A percentile compares a stretch with the other conserved stretches of the same genome.
phyloP scores from a whole-genome alignment of 1,139 yeast genomes.

The Citeromyces hawaiiensis region DNA sequence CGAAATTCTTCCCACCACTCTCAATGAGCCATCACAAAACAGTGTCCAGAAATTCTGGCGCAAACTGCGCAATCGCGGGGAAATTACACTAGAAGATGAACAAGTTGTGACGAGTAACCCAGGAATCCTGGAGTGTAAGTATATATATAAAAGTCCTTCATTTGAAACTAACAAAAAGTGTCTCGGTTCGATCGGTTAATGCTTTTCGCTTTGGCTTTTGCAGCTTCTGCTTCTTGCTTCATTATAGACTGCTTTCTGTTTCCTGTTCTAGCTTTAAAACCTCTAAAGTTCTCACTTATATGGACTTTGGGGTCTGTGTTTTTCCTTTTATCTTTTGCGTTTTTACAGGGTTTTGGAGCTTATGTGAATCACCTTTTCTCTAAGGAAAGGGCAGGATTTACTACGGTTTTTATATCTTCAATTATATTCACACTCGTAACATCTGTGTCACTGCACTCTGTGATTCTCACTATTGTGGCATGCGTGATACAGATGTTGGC shows the following conservation, averaged over 20 bases:
- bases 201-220: conserved; percentile 39
- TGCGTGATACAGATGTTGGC: conserved; percentile 37
- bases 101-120: conserved; percentile 6
- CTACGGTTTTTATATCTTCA: conserved; percentile 32
- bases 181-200: conserved; percentile 49
- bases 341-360: conserved; percentile 37
- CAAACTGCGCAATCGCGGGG: conserved; percentile 1
- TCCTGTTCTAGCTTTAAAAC: conserved; percentile 41
- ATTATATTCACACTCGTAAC: conserved; percentile 35
- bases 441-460: conserved; percentile 30
- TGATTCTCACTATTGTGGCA: conserved; percentile 34
- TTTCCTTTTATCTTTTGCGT: conserved; percentile 43
- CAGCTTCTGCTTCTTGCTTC: conserved; percentile 41
- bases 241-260: conserved; percentile 39
- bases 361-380: conserved; percentile 35
- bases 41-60: not conserved
- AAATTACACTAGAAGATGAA: conserved; percentile 6
- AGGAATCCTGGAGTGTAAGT: conserved; percentile 4
- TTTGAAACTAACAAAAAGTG: conserved; percentile 21
- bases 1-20: not conserved
- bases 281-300: conserved; percentile 43
- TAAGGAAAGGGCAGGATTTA: conserved; percentile 37
- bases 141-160: not conserved
- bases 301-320: conserved; percentile 52
- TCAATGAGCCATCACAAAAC: not conserved